Percentiles rank a stretch among this genome's conserved stretches.
These are phyloP conservation scores for Plasmodium blacklocki DNA, from an alignment of 169 alveolate species.

Conservation along the genomic window DNA sequence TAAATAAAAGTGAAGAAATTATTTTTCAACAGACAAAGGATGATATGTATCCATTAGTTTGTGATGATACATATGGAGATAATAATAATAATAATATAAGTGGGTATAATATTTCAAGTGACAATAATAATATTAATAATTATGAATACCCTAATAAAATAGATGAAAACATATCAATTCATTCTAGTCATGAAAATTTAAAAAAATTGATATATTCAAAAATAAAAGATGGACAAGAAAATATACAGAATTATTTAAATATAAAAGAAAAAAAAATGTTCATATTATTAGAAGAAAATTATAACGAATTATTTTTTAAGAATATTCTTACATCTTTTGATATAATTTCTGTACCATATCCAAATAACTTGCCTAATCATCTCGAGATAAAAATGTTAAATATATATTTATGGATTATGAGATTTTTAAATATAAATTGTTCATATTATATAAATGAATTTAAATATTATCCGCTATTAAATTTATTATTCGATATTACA, in stretches of 20 bases:
- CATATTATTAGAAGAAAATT: neutral
- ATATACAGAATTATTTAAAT: slow-evolving; percentile 12
- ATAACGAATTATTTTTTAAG: slow-evolving; percentile 24
- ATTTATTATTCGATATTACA: slow-evolving; percentile 33
- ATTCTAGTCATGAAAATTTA: neutral
- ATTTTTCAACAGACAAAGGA: neutral
- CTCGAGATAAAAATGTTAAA: slow-evolving; percentile 15
- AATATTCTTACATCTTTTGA: slow-evolving; percentile 20
- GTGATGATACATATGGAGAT: neutral
- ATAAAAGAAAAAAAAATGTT: neutral
- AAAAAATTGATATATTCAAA: slow-evolving; percentile 10
- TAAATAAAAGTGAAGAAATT: neutral
- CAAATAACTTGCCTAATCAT: slow-evolving; percentile 20
- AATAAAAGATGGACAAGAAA: slow-evolving; percentile 23
- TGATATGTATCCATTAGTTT: neutral
- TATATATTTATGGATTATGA: slow-evolving; percentile 47
- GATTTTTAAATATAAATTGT: slow-evolving; percentile 13
- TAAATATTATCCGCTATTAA: slow-evolving; percentile 14
- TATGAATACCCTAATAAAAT: neutral
- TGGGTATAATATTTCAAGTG: neutral
- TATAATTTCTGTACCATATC: slow-evolving; percentile 15
- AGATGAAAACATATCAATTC: neutral
- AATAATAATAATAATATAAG: neutral
- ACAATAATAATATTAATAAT: slow-evolving; percentile 1
- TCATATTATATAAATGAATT: slow-evolving; percentile 24